Conservation (phyloP, 495 filamentous ascomycete genomes). For the Hypoxylon crocopeplum region DNA sequence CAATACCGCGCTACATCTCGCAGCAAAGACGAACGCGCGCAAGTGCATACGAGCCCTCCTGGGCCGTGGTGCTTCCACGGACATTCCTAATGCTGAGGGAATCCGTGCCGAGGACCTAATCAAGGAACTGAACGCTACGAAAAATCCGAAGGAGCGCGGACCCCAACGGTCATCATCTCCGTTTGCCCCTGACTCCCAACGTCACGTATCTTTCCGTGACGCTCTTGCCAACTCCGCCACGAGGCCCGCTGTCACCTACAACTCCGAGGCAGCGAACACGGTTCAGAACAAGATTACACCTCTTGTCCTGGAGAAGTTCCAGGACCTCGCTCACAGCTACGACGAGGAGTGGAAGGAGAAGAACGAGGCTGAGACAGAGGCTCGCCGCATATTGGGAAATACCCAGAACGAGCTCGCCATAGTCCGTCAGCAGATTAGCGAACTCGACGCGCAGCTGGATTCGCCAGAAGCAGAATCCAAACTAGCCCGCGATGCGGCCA, state of each 20-base stretch:
- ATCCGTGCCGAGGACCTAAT: constrained; percentile 80
- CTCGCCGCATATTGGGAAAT: constrained; percentile 59
- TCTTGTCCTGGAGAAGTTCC: constrained; percentile 62
- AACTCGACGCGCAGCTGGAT: constrained; percentile 53
- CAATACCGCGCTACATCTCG: constrained; percentile 88
- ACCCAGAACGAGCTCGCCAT: constrained; percentile 61
- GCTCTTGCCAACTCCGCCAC: constrained; percentile 44
- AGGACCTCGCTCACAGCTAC: constrained; percentile 62
- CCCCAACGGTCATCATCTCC: constrained; percentile 67
- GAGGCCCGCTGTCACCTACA: constrained; percentile 47
- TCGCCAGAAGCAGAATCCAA: constrained; percentile 52
- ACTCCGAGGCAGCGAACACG: constrained; percentile 65
- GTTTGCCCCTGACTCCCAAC: constrained; percentile 62
- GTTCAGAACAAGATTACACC: constrained; percentile 64
- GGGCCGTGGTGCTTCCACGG: constrained; percentile 72
- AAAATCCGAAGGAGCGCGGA: constrained; percentile 49
- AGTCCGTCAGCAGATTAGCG: constrained; percentile 55
- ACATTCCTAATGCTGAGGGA: constrained; percentile 80
- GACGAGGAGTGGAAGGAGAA: constrained; percentile 67
- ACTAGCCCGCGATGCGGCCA: constrained; percentile 44
- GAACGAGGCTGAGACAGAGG: constrained; percentile 63
- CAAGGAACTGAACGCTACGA: constrained; percentile 60
- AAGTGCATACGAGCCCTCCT: constrained; percentile 77
- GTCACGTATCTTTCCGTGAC: constrained; percentile 51
- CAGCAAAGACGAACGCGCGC: constrained; percentile 75